Base-by-base conservation (phyloP, 2,329 filamentous ascomycete species). In the Chaetomiaceae sp. region DNA sequence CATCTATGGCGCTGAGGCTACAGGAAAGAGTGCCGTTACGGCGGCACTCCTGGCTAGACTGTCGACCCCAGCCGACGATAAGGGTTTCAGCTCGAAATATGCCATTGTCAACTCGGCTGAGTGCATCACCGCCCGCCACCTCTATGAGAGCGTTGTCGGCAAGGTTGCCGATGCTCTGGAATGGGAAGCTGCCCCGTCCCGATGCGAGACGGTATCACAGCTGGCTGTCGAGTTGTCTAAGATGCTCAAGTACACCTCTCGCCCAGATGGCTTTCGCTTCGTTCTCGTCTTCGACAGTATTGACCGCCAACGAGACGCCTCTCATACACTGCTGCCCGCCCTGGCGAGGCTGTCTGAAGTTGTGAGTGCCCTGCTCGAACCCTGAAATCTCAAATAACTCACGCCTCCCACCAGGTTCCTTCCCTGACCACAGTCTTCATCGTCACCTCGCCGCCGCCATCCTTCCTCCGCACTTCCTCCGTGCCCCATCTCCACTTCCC, bases 261-360 rank as follows among this genome's bases (percentile, higher is more conserved):
- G 62, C 7, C 63, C 65, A 32, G 56, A 60, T 17, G 57, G 61
- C 38, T 71, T 70, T 54, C 81, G 83, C 53, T 89, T 95, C 57
- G 81, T 91, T 8, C 66, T 97, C 48, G 86, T 96, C 10, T 76
- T 97, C 52, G 93, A 97, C 69, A 87, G 81, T 10, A 83, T 97
- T 47, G 91, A 97, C 63, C 78, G 76, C 52, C 86, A 95, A 63
- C 76, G 84, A 58, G 91, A 97, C 60, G 81, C 85, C 6, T 80
- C 86, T 6, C 75, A 81, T 3, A 95, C 88, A 1, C 68, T 97
- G 12, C 68, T 95, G 4, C 83, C 90, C 26, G 89, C 87, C 11
- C 68, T 98, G 51, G 87, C 86, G 18, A 78, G 90, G 50, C 65
- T 98, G 17, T 84, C 86, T 12, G 89, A 96, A 64, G 76, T 84